Evolutionary conservation across 371 early-diverging fungal species (phyloP).

Genomic region (Rhizomucor pusillus): DNA sequence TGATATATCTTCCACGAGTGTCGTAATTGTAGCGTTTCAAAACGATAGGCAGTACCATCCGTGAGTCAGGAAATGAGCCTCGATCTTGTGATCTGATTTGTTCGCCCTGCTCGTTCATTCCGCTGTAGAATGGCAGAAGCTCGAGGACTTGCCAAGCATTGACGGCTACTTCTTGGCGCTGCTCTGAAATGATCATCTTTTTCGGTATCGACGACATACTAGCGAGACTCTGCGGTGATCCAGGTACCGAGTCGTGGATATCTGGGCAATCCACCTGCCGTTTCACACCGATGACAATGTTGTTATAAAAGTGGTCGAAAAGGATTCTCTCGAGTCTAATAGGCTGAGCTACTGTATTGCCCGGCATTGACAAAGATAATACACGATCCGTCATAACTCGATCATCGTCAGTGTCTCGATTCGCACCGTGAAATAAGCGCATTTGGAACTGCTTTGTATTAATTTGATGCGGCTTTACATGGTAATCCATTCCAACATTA

Average conservation of each 20-base stretch:
- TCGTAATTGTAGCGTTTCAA: slow-evolving; percentile 54
- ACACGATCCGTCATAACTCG: slow-evolving; percentile 58
- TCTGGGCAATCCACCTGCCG: slow-evolving; percentile 22
- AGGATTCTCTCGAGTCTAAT: slow-evolving; percentile 23
- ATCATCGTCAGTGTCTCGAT: slow-evolving; percentile 48
- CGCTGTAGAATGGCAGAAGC: slow-evolving; percentile 57
- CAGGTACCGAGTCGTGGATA: not conserved
- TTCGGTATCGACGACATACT: slow-evolving; percentile 11
- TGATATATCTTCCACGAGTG: slow-evolving; percentile 23
- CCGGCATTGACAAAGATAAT: slow-evolving; percentile 47
- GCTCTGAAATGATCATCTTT: slow-evolving; percentile 4
- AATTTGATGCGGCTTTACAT: not conserved
- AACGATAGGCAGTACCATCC: slow-evolving; percentile 52
- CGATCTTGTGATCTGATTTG: slow-evolving; percentile 38
- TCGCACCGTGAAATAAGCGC: slow-evolving; percentile 56
- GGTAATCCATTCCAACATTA: not conserved
- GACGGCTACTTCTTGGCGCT: slow-evolving; percentile 28
- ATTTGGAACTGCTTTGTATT: slow-evolving; percentile 33
- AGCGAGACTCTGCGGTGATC: slow-evolving; percentile 2
- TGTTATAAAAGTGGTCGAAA: slow-evolving; percentile 32
- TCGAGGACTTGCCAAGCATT: slow-evolving; percentile 62
- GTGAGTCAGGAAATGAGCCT: slow-evolving; percentile 46
- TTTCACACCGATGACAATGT: slow-evolving; percentile 32
- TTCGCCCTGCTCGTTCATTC: slow-evolving; percentile 55
- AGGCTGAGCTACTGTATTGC: slow-evolving; percentile 2